These are phyloP conservation scores for Scheffersomyces lignicola DNA, from an alignment of 1,139 yeast genomes.

Conservation along the genomic window DNA sequence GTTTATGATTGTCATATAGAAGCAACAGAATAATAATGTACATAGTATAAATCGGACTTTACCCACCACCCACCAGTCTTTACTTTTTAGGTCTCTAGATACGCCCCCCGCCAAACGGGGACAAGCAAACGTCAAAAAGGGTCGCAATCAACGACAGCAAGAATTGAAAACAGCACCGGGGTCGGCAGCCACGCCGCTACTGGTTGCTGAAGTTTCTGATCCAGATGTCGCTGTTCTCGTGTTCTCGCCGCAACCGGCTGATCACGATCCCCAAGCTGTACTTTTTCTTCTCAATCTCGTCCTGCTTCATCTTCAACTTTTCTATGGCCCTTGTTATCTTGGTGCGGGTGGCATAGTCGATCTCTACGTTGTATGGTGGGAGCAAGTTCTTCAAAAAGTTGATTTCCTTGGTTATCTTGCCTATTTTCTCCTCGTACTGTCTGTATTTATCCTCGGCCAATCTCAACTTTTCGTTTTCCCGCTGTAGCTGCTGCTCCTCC, in stretches of 20 bases:
- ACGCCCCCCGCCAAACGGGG: no score
- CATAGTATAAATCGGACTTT: no score
- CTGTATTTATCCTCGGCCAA: conserved; percentile 38
- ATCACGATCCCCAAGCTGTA: conserved; percentile 45
- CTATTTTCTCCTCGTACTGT: conserved; percentile 30
- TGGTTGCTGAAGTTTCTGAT: conserved; percentile 24
- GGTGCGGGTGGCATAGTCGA: conserved; percentile 43
- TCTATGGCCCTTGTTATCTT: conserved; percentile 47
- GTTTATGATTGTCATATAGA: no score
- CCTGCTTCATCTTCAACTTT: conserved; percentile 40
- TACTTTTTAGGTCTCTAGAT: no score
- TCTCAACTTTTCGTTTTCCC: conserved; percentile 10
- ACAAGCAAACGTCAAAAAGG: no score
- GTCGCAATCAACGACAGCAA: no score
- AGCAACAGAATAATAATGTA: no score
- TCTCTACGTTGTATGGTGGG: conserved; percentile 49
- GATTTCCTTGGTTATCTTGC: conserved; percentile 44
- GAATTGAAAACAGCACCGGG: no score
- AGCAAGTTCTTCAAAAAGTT: conserved; percentile 38
- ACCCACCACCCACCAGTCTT: no score
- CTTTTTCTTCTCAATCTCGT: conserved; percentile 45
- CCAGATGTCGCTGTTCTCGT: conserved; percentile 48
- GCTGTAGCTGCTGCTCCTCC: not conserved
- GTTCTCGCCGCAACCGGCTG: conserved; percentile 46
- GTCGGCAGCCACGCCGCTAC: not conserved